Conservation (phyloP, 179 eudicot genomes). For the Pouteria campechiana region DNA sequence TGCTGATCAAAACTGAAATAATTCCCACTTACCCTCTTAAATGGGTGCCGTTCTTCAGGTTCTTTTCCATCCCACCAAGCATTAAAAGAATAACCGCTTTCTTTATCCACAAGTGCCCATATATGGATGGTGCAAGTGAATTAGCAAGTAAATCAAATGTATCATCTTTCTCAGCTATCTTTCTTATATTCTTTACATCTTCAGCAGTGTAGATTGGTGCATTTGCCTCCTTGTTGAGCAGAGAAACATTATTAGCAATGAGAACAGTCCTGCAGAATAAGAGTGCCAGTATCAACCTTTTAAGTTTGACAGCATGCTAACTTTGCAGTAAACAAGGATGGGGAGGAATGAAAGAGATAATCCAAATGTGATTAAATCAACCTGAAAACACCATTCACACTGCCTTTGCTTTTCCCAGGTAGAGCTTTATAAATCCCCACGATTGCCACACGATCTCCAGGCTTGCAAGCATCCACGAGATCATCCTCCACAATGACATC, state of each 20-base stretch:
- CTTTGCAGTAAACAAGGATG: not conserved
- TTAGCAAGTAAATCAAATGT: slow-evolving; percentile 67
- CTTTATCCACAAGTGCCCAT: slow-evolving; percentile 96
- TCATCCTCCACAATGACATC: slow-evolving; percentile 95
- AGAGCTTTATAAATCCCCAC: slow-evolving; percentile 95
- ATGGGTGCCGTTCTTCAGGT: slow-evolving; percentile 95
- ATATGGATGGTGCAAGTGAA: slow-evolving; percentile 96
- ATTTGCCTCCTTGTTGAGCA: slow-evolving; percentile 91
- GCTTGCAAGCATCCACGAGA: slow-evolving; percentile 93
- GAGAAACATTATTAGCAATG: slow-evolving; percentile 82
- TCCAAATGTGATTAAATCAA: slow-evolving; percentile 10
- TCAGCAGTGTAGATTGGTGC: slow-evolving; percentile 69
- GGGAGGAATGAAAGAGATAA: not conserved
- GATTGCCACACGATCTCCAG: slow-evolving; percentile 97
- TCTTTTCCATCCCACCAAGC: slow-evolving; percentile 97
- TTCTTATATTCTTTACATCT: slow-evolving; percentile 64
- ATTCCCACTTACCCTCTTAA: slow-evolving; percentile 67
- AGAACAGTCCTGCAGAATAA: slow-evolving; percentile 70
- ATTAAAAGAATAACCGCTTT: slow-evolving; percentile 82
- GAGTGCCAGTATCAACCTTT: slow-evolving; percentile 1
- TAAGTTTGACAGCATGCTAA: not conserved
- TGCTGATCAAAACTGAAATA: not conserved
- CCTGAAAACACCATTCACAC: slow-evolving; percentile 99
- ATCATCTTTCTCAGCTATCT: slow-evolving; percentile 76
- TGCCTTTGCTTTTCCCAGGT: slow-evolving; percentile 91